phyloP scores from a whole-genome alignment of 192 early-diverging fungal genomes.

The Linnemannia hyalina region DNA sequence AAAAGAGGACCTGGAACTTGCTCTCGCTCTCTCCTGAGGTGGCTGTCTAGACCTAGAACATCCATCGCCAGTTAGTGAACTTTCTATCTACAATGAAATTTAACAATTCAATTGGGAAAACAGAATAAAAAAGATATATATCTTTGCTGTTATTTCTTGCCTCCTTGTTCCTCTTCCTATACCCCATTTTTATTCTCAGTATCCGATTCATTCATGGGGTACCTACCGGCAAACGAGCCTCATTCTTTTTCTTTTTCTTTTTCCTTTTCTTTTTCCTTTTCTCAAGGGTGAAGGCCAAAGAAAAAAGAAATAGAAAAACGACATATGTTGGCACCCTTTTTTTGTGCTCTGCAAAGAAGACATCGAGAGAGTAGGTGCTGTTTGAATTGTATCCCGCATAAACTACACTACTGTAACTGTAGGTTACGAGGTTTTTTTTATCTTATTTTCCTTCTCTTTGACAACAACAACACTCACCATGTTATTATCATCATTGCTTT shows the following conservation, averaged over 20 bases:
- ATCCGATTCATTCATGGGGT: not conserved
- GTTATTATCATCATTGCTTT: too few relatives aligned
- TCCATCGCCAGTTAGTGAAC: not conserved
- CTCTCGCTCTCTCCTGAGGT: not conserved
- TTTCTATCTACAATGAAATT: not conserved
- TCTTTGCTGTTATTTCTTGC: not conserved
- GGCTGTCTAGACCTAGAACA: not conserved
- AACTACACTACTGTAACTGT: too few relatives aligned
- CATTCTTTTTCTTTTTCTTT: too few relatives aligned
- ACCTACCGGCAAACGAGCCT: not conserved
- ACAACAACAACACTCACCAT: not conserved
- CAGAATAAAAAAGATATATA: too few relatives aligned
- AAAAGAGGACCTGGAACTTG: conserved; percentile 3
- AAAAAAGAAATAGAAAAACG: too few relatives aligned
- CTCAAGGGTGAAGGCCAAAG: too few relatives aligned
- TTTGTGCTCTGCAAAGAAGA: too few relatives aligned
- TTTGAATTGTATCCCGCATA: too few relatives aligned
- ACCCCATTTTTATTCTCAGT: not conserved
- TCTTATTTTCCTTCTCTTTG: not conserved
- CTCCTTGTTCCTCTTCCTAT: not conserved
- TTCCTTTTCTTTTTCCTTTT: too few relatives aligned
- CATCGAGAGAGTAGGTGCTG: too few relatives aligned
- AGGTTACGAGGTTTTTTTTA: not conserved
- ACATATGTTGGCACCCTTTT: too few relatives aligned
- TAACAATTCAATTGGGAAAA: not conserved